phyloP scores from a whole-genome alignment of 441 rosid genomes.

The Corymbia citriodora region DNA sequence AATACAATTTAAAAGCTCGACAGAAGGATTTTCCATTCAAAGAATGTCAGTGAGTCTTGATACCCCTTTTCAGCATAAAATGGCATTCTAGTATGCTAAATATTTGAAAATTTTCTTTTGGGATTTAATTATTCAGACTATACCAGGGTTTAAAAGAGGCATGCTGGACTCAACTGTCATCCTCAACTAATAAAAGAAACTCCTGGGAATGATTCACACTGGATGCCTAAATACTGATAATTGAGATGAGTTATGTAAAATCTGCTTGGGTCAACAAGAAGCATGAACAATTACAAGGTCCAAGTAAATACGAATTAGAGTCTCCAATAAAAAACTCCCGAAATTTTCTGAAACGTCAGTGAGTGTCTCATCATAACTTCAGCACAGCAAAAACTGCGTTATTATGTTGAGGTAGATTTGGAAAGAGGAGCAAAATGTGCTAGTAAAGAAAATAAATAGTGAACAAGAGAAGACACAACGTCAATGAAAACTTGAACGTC shows the following conservation, averaged over 20 bases:
- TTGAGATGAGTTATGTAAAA: background rate
- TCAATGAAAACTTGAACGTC: background rate
- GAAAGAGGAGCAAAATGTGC: background rate
- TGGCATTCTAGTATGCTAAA: background rate
- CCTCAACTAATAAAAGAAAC: background rate
- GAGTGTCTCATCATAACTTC: background rate
- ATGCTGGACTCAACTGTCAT: background rate
- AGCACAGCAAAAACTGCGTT: background rate
- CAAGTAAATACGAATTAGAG: background rate
- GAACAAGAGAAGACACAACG: background rate
- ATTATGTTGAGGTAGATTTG: background rate
- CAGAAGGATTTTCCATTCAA: background rate
- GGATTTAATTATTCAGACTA: background rate
- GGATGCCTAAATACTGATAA: background rate
- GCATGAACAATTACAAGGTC: background rate
- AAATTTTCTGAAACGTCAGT: background rate
- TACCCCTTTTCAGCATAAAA: background rate
- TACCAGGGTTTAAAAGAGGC: background rate
- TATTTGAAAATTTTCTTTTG: background rate
- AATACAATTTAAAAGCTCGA: background rate
- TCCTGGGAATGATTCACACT: background rate
- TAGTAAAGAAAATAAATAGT: background rate
- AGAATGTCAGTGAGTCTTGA: background rate
- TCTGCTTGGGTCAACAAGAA: background rate
- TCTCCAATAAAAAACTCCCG: background rate